A percentile compares a stretch with the other conserved stretches of the same genome.
Evolutionary conservation across 2,329 filamentous ascomycete genomes (phyloP).

Genomic region (Lachnellula occidentalis): DNA sequence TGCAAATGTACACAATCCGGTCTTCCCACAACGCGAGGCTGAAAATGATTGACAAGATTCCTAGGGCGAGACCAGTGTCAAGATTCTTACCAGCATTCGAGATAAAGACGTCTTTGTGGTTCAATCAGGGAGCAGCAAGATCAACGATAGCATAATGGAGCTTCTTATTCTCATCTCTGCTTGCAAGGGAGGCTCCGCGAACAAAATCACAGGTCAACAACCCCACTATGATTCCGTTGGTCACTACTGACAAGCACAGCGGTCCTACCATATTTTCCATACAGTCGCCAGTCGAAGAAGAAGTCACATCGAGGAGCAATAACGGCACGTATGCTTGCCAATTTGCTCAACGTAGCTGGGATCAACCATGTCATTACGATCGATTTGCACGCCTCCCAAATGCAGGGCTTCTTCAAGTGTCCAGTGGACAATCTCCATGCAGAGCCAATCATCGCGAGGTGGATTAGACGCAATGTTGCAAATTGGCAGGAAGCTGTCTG

Average conservation of each 20-base stretch:
- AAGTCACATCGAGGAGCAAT: conserved; percentile 96
- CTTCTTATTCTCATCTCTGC: conserved; percentile 98
- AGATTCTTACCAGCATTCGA: conserved; percentile 70
- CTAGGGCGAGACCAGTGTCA: conserved; percentile 65
- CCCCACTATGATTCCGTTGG: neutral
- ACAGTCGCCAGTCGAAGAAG: conserved; percentile 98
- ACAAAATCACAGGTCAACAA: conserved; percentile 83
- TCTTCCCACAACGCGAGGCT: conserved; percentile 23
- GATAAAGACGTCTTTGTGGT: conserved; percentile 99
- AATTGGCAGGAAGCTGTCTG: conserved; percentile 90
- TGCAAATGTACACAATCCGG: conserved; percentile 53
- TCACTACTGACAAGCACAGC: conserved; percentile 44
- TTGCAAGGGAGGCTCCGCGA: conserved; percentile 95
- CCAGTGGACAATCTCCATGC: conserved; percentile 97
- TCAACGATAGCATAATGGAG: conserved; percentile 99
- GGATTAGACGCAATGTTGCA: conserved; percentile 84
- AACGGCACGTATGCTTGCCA: conserved; percentile 94
- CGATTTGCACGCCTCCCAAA: conserved; percentile 94
- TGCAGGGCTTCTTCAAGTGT: conserved; percentile 98
- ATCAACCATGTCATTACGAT: conserved; percentile 98
- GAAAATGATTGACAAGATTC: conserved; percentile 24
- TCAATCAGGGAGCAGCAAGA: conserved; percentile 90
- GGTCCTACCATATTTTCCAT: conserved; percentile 94
- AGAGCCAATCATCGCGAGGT: conserved; percentile 89
- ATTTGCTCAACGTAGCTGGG: conserved; percentile 85